Base-by-base conservation (phyloP, 805 yeast species). In the Yueomyces sinensis region DNA sequence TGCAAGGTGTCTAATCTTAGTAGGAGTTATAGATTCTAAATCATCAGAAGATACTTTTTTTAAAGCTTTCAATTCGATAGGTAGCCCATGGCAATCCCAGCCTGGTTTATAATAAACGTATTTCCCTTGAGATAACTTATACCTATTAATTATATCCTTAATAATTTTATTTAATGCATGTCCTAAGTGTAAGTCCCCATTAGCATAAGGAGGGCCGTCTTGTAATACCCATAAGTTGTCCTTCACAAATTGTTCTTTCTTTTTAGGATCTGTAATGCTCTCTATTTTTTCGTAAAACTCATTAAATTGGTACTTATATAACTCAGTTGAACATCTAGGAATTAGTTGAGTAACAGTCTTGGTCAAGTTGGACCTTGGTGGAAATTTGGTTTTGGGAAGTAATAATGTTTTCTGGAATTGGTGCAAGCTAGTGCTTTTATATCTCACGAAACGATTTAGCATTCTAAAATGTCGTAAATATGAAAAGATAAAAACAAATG, bases 131-230 rank as follows among this genome's bases (percentile, higher is more conserved):
- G 76, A 52, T 18, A 87, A 59, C 48, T 83, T 75, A 44, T 62
- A 77, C 34, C 99, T 63, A 41, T 73, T 72, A 31, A 89, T 72
- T 31, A 91, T 74, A 56, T 91, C 99, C 54, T 91, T 91, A 36
- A 84, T 56, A 16, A 86, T 70, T 52, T 91, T 89, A 61, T 91
- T 91, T 46, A 91, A 59, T 0, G 97, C 83, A 59, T 91, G 99
- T 36, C 97, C 84, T 33, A 87, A 56, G 54, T 91, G 99, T 17
- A 91, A 61, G 41, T 79, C 84, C 3, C 97, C 98, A 52, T 91
- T 91, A 11, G 98, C 97, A 58, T 89, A 91, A 0, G 99, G 99
- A 0, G 99, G 99, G 0, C 99, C 99, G 58, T 91, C 99, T 46
- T 87, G 96, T 1, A 91, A 60, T 1, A 79, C 68, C 46, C 80